Conservation (phyloP, 352 stramenopile genomes). For the Phytophthora agathidicida region DNA sequence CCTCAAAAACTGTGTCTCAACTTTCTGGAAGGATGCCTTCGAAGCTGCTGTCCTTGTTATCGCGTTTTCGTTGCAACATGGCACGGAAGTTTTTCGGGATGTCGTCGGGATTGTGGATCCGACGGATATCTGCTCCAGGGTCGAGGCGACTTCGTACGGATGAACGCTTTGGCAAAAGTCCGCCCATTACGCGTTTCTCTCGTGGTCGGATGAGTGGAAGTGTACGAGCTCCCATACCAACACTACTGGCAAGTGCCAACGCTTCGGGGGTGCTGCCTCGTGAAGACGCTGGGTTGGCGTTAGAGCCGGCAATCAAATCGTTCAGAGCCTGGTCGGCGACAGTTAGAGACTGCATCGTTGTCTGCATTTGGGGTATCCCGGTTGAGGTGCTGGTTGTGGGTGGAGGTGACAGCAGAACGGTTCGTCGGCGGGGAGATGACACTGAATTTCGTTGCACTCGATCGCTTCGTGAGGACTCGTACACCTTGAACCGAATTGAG, state of each 20-base stretch:
- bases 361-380: conserved; percentile 8
- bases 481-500: conserved; percentile 51
- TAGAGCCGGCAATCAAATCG: conserved; percentile 22
- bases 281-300: conserved; percentile 13
- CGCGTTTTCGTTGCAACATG: conserved; percentile 60
- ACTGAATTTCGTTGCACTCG: background rate
- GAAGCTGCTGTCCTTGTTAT: conserved; percentile 39
- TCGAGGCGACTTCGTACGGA: conserved; percentile 66
- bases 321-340: conserved; percentile 30
- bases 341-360: conserved; percentile 17
- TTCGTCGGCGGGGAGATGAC: conserved; percentile 20
- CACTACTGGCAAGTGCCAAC: conserved; percentile 36
- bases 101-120: conserved; percentile 72
- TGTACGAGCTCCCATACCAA: conserved; percentile 41
- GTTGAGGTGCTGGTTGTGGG: background rate
- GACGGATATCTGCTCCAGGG: conserved; percentile 65
- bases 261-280: conserved; percentile 18
- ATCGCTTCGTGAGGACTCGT: conserved; percentile 22
- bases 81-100: conserved; percentile 77
- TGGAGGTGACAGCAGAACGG: conserved; percentile 1
- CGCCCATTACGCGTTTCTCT: conserved; percentile 71
- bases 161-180: conserved; percentile 68
- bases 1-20: conserved; percentile 3
- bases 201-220: conserved; percentile 60
- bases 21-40: conserved; percentile 40